Base-by-base conservation (phyloP, 805 yeast genomes). In the Nakazawaea ernobii region DNA sequence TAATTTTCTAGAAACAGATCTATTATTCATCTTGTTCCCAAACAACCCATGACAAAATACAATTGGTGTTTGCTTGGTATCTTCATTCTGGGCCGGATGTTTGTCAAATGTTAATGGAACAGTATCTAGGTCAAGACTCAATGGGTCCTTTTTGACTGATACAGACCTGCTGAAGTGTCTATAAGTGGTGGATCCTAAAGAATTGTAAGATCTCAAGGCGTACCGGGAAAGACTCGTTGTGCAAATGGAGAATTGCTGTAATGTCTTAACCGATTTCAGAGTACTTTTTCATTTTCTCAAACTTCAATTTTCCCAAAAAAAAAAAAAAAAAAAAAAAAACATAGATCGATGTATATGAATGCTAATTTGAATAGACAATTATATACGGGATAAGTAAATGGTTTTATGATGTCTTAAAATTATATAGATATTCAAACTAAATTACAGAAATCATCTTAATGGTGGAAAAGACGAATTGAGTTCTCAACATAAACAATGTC, bases 381-480 rank as follows among this genome's bases (percentile, higher is more conserved):
- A n/a, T n/a, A n/a, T n/a, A n/a, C n/a, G n/a, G n/a, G n/a, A n/a
- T n/a, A n/a, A n/a, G n/a, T n/a, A n/a, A 20, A 20, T 20, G 24
- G 24, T 20, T 5, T 20, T 20, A 20, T 20, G 24, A 20, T 20
- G 24, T 20, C 24, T 20, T 20, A 35, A 35, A 35, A 35, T 39
- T 32, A 27, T 30, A 40, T 40, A 20, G 13, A 30, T 30, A 20
- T 15, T 20, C 24, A 20, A 20, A 20, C 24, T 20, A 20, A 20
- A 20, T 20, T 20, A 20, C 24, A 20, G 24, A 20, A 20, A 20
- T 20, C 5, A 20, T 20, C 33, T 67, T 75, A 94, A 71, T 94
- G 99, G 69, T 94, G 99, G 95, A 94, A 94, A 70, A 94, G 74
- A 67, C 99, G 87, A 66, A 92, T 90, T 65, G 96, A 94, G 74